Conservation (phyloP, 495 filamentous ascomycete genomes). For the Endocarpon pusillum region DNA sequence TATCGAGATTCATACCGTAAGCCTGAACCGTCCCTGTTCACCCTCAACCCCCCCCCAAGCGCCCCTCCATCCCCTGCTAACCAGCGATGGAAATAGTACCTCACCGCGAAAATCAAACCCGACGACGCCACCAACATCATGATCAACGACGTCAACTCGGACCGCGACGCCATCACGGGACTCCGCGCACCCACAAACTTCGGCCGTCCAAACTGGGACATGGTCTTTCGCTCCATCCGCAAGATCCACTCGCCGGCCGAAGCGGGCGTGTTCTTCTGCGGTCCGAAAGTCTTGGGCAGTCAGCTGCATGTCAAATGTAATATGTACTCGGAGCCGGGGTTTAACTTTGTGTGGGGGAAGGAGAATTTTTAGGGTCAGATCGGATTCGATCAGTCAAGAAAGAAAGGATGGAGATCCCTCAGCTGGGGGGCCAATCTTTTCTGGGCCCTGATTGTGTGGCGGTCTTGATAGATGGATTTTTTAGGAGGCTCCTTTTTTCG, state of each 20-base stretch:
- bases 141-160: constrained; percentile 68
- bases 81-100: constrained; percentile 31
- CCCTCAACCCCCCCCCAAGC: constrained; percentile 1
- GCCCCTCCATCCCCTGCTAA: constrained; percentile 1
- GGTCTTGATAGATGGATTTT: too few relatives aligned
- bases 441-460: too few relatives aligned
- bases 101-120: constrained; percentile 60
- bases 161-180: constrained; percentile 61
- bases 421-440: too few relatives aligned
- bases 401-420: too few relatives aligned
- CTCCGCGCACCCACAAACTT: constrained; percentile 61
- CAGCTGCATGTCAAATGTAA: constrained; percentile 59
- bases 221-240: constrained; percentile 57
- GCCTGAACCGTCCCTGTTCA: constrained; percentile 3
- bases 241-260: constrained; percentile 55
- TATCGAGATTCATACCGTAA: constrained; percentile 51
- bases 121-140: constrained; percentile 71
- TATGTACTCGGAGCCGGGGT: constrained; percentile 58
- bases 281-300: constrained; percentile 53
- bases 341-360: constrained; percentile 55
- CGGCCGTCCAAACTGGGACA: constrained; percentile 65
- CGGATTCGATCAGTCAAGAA: too few relatives aligned
- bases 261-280: constrained; percentile 69
- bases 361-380: constrained; percentile 70
- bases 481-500: too few relatives aligned